phyloP scores from a whole-genome alignment of 768 basidiomycete genomes.

The Mycena belliarum region DNA sequence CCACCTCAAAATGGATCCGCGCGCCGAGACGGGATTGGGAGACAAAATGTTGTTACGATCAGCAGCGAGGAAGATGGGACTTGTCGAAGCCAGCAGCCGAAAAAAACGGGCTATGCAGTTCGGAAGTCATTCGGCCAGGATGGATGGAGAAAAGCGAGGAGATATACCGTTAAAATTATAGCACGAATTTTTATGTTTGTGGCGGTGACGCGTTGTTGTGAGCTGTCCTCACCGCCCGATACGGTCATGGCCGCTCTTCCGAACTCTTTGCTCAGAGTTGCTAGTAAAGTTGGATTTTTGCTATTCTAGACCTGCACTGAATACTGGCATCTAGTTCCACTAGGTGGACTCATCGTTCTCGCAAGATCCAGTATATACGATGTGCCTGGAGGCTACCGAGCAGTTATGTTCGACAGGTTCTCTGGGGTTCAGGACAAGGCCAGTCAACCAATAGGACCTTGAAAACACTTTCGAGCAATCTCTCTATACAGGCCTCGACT shows the following conservation, averaged over 20 bases:
- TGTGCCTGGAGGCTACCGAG: constrained; percentile 90
- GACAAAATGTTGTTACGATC: constrained; percentile 87
- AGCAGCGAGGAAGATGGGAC: constrained; percentile 70
- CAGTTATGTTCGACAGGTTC: constrained; percentile 98
- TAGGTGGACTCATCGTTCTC: constrained; percentile 29
- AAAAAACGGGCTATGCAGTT: constrained; percentile 99
- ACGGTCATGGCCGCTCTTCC: constrained; percentile 16
- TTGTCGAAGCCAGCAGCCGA: constrained; percentile 68
- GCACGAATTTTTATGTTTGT: too few species aligned
- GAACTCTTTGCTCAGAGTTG: constrained; percentile 11
- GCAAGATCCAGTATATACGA: constrained; percentile 50
- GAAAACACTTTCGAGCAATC: background rate
- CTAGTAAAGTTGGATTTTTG: constrained; percentile 3
- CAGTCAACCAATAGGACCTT: background rate
- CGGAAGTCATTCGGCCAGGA: constrained; percentile 83
- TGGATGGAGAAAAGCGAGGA: constrained; percentile 69
- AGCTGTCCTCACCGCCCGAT: constrained; percentile 10
- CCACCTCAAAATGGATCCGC: constrained; percentile 78
- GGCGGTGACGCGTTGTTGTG: constrained; percentile 16
- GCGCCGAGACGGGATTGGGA: constrained; percentile 73
- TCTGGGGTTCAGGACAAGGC: constrained; percentile 85
- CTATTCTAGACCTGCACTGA: constrained; percentile 10
- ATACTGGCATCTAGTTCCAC: constrained; percentile 38
- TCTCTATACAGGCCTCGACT: constrained; percentile 61
- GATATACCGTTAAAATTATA: too few species aligned